A percentile compares a stretch with the other conserved stretches of the same genome.
These are phyloP conservation scores for Oropetium thomaeum DNA, from an alignment of 176 grass and related monocot genomes.

Conservation along the genomic window DNA sequence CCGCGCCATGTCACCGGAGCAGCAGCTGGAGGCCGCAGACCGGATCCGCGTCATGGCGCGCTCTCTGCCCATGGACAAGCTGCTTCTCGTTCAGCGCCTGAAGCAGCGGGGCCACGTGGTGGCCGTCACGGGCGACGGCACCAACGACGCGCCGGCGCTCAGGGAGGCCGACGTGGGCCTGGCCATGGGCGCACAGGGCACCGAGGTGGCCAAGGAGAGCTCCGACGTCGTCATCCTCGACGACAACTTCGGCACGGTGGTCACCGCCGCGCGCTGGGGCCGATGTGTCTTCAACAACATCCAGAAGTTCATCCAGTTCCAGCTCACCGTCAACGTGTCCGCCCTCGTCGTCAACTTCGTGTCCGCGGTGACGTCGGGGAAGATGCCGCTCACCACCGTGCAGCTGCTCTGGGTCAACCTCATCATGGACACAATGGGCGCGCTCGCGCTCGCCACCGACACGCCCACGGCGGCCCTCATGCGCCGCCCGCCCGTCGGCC, in stretches of 20 bases:
- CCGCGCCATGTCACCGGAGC: conserved; percentile 47
- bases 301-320: conserved; percentile 90
- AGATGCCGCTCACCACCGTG: conserved; percentile 60
- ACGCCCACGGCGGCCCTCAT: conserved; percentile 51
- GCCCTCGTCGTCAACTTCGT: conserved; percentile 68
- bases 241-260: conserved; percentile 80
- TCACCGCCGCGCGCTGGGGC: conserved; percentile 69
- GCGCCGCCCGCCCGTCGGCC: conserved; percentile 53
- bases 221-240: conserved; percentile 82
- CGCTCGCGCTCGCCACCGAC: conserved; percentile 61
- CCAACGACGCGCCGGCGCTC: conserved; percentile 76
- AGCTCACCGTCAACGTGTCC: conserved; percentile 75
- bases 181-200: conserved; percentile 87
- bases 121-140: conserved; percentile 72
- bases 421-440: conserved; percentile 90
- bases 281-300: conserved; percentile 84
- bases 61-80: conserved; percentile 62
- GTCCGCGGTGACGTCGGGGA: conserved; percentile 33
- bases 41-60: conserved; percentile 65
- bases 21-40: conserved; percentile 53
- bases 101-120: conserved; percentile 87
- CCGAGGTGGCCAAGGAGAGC: conserved; percentile 85
- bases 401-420: conserved; percentile 85
- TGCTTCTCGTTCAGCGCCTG: conserved; percentile 62
- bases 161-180: conserved; percentile 84